These are phyloP conservation scores for cucumber (Cucumis sativus) DNA, from an alignment of 306 rosid species.

Conservation along the genomic window Cucumber_9930_V3 NC_026657.2:8070001-8070500, in stretches of 20 bases:
- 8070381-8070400: conserved; percentile 21
- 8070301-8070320: conserved; percentile 12
- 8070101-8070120: conserved; percentile 7
- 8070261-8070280: conserved; percentile 26
- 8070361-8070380: conserved; percentile 23
- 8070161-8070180: conserved; percentile 9
- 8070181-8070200: conserved; percentile 21
- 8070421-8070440: conserved; percentile 47
- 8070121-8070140: conserved; percentile 20
- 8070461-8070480: conserved; percentile 29
- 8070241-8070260: conserved; percentile 17
- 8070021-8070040: conserved; percentile 17
- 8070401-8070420: conserved; percentile 16
- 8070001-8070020: conserved; percentile 9
- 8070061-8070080: conserved; percentile 19
- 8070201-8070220: conserved; percentile 26
- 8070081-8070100: conserved; percentile 14
- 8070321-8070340: conserved; percentile 9
- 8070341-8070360: conserved; percentile 21
- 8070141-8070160: conserved; percentile 18
- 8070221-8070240: conserved; percentile 6
- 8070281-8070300: conserved; percentile 19
- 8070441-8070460: conserved; percentile 35
- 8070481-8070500: conserved; percentile 58
- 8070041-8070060: conserved; percentile 15